phyloP scores from a whole-genome alignment of 2,329 filamentous ascomycete species.

The Periconia sp. region DNA sequence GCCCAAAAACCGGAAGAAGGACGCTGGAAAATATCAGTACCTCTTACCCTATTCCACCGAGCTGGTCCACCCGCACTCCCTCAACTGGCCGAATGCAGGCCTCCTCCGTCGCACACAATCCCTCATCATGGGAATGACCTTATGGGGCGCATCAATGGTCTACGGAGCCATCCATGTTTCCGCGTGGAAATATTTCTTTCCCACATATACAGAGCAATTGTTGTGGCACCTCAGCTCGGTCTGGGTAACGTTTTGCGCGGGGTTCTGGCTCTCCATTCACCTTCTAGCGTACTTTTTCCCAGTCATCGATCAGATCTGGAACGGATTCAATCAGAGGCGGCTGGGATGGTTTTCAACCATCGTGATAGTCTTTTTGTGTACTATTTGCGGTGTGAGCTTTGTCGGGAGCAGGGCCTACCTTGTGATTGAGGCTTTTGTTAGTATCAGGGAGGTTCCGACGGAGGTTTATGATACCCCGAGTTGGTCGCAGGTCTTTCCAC shows the following conservation, averaged over 20 bases:
- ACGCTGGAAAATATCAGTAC: background rate
- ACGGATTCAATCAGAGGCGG: constrained; percentile 10
- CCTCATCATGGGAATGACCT: constrained; percentile 14
- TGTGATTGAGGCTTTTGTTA: constrained; percentile 21
- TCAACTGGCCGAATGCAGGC: constrained; percentile 23
- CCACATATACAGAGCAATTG: constrained; percentile 13
- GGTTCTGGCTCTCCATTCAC: constrained; percentile 18
- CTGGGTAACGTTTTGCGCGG: constrained; percentile 21
- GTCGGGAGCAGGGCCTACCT: constrained; percentile 16
- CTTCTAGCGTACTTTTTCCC: constrained; percentile 13
- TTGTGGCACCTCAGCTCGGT: constrained; percentile 6
- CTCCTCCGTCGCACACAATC: constrained; percentile 17
- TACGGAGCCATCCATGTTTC: constrained; percentile 25
- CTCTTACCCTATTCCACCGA: constrained; percentile 5
- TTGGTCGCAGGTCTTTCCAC: constrained; percentile 21
- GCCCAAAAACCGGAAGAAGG: too few species aligned
- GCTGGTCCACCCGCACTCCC: constrained; percentile 6
- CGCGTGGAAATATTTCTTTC: constrained; percentile 23
- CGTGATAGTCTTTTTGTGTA: constrained; percentile 3
- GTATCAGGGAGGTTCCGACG: constrained; percentile 14
- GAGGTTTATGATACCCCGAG: constrained; percentile 16
- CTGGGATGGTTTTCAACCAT: background rate
- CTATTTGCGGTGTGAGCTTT: constrained; percentile 11
- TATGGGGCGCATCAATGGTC: constrained; percentile 18
- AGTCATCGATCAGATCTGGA: constrained; percentile 13